Evolutionary conservation across 208 protist species (phyloP), one percentile per base, ranked within the genome.

Genomic region (Trypanosomatidae sp.): DNA sequence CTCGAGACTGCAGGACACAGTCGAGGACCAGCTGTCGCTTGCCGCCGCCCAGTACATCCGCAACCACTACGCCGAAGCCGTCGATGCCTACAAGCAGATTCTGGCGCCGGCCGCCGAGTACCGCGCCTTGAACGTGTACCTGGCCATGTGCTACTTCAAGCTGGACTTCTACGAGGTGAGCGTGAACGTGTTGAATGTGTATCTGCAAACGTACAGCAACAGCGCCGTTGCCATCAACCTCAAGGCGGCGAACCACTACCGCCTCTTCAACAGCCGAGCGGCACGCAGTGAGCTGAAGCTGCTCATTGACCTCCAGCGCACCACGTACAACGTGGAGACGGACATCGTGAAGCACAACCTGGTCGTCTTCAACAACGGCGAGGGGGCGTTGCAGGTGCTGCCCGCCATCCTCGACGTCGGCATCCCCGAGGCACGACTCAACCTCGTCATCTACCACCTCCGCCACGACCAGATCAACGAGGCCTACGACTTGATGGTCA

Each of bases 111-210:
- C n/a, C n/a, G n/a, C n/a, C n/a, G n/a, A n/a, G n/a, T n/a, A n/a
- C n/a, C n/a, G n/a, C n/a, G n/a, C n/a, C n/a, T n/a, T n/a, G n/a
- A n/a, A 99, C 74, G 95, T 99, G 17, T 99, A 99, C 79, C 85
- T 99, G 30, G 97, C 98, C 6, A 91, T 99, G 81, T 99, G 98
- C 85, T 99, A 99, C 86, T 99, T 98, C 85, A 99, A 99, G 82
- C 92, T 99, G 52, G 98, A 99, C 80, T 99, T 98, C 79, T 99
- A 99, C 83, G 95, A 98, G 75, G 91, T 98, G 65, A 97, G 93
- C 55, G 80, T 97, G 17, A 95, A 98, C 47, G 90, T 98, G 30
- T 77, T 98, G 30, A 94, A 95, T 70, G 83, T 84, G 58, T 98
- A 98, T 71, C 79, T 99, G 39, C 90, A 98, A 73, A 82, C 87